A percentile compares a stretch with the other conserved stretches of the same genome.
These are phyloP conservation scores for Botrytis porri DNA, from an alignment of 2,329 filamentous ascomycete species.

Conservation along the genomic window DNA sequence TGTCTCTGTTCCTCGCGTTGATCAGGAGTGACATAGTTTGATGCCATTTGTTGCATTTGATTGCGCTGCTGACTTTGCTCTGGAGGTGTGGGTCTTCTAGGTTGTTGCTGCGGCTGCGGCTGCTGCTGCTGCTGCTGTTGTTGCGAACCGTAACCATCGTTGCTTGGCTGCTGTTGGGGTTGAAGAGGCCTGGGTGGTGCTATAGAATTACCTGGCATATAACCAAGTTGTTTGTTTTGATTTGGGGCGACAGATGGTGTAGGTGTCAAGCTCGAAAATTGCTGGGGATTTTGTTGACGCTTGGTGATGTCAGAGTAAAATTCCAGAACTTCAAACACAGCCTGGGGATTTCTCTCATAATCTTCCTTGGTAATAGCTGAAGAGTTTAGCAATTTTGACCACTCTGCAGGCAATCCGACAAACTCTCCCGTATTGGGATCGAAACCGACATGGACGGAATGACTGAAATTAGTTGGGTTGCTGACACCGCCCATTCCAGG, in stretches of 20 bases:
- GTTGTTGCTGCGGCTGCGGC: slow-evolving; percentile 14
- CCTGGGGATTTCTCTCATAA: slow-evolving; percentile 94
- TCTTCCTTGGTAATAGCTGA: slow-evolving; percentile 98
- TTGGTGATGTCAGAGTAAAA: slow-evolving; percentile 85
- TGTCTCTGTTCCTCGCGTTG: slow-evolving; percentile 54
- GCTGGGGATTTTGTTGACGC: slow-evolving; percentile 66
- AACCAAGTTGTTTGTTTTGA: slow-evolving; percentile 63
- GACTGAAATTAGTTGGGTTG: slow-evolving; percentile 97
- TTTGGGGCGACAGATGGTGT: slow-evolving; percentile 55
- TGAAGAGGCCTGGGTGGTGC: slow-evolving; percentile 67
- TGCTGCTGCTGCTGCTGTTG: slow-evolving; percentile 19
- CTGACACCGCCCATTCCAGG: slow-evolving; percentile 97
- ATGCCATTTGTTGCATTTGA: slow-evolving; percentile 56
- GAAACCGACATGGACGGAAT: slow-evolving; percentile 95
- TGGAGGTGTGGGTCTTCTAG: slow-evolving; percentile 45
- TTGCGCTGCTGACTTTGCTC: slow-evolving; percentile 52
- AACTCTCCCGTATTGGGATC: slow-evolving; percentile 94
- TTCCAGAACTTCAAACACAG: slow-evolving; percentile 74
- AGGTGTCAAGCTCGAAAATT: slow-evolving; percentile 66
- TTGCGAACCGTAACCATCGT: slow-evolving; percentile 42
- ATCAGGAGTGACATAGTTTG: slow-evolving; percentile 53
- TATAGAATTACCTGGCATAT: slow-evolving; percentile 51
- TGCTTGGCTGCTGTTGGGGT: slow-evolving; percentile 39
- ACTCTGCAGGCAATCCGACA: slow-evolving; percentile 89
- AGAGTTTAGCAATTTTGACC: slow-evolving; percentile 93